Evolutionary conservation across 106 monocot genomes (phyloP).

Genomic region (Acorus gramineus): DNA sequence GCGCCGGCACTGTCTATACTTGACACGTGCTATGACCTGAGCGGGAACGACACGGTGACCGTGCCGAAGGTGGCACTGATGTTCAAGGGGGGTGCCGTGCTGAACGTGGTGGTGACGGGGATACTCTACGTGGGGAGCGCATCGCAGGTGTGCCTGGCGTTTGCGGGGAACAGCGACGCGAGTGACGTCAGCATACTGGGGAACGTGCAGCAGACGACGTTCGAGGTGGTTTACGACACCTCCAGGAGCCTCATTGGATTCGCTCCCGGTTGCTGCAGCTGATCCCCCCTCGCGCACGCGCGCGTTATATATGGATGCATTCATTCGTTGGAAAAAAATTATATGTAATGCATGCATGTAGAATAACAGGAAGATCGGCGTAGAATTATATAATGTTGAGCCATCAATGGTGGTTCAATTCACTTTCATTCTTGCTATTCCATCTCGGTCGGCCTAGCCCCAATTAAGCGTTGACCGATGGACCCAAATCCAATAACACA

Average conservation of each 20-base stretch:
- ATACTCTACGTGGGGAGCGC: conserved; percentile 9
- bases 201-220: conserved; percentile 37
- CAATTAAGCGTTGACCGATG: too few relatives aligned
- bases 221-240: conserved; percentile 23
- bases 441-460: too few relatives aligned
- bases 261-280: conserved; percentile 20
- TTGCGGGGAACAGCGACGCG: conserved; percentile 17
- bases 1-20: conserved; percentile 19
- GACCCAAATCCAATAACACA: too few relatives aligned
- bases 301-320: too few relatives aligned
- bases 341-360: too few relatives aligned
- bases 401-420: too few relatives aligned
- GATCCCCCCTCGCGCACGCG: not conserved
- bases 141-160: conserved; percentile 41
- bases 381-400: too few relatives aligned
- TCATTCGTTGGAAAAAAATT: too few relatives aligned
- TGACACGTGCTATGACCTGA: conserved; percentile 40
- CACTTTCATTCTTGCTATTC: too few relatives aligned
- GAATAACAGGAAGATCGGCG: too few relatives aligned
- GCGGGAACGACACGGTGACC: not conserved
- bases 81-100: conserved; percentile 11
- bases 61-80: conserved; percentile 16
- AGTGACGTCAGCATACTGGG: conserved; percentile 21
- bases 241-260: conserved; percentile 23
- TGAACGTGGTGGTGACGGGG: conserved; percentile 15